phyloP scores from a whole-genome alignment of 2,329 filamentous ascomycete genomes.

The Ophiostoma perfectum region DNA sequence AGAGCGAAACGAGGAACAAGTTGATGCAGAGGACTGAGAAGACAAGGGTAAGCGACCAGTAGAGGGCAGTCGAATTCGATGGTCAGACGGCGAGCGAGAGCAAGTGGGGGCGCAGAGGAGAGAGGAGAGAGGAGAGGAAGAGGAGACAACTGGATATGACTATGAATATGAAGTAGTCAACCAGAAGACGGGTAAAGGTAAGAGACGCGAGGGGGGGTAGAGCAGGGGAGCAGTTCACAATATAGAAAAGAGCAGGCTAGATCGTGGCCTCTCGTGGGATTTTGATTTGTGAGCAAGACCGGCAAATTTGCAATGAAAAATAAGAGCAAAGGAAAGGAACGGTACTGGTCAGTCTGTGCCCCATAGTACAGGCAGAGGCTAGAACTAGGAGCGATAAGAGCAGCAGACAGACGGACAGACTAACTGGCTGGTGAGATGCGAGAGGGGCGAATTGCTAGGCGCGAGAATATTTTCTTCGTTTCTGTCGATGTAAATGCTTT shows the following conservation, averaged over 20 bases:
- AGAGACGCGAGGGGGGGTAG: background rate
- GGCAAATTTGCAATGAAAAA: constrained; percentile 16
- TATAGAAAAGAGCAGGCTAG: background rate
- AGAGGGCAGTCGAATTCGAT: constrained; percentile 7
- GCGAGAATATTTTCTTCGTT: background rate
- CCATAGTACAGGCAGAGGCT: background rate
- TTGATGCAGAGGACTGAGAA: background rate
- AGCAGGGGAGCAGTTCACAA: background rate
- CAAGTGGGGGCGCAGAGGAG: background rate
- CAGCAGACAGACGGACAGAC: background rate
- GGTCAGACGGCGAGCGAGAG: background rate
- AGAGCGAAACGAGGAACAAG: background rate
- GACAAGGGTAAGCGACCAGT: constrained; percentile 10
- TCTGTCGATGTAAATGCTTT: constrained; percentile 10
- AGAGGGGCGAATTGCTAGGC: background rate
- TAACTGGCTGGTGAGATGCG: background rate
- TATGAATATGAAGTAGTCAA: background rate
- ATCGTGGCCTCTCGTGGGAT: constrained; percentile 19
- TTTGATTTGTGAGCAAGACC: constrained; percentile 26
- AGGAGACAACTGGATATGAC: background rate
- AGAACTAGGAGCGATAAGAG: background rate
- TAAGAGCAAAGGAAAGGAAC: constrained; percentile 16
- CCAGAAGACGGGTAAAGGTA: background rate
- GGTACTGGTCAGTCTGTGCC: constrained; percentile 20
- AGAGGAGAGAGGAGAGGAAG: background rate